phyloP scores from a whole-genome alignment of 331 rosid species.

The Pyracantha coccinea region DNA sequence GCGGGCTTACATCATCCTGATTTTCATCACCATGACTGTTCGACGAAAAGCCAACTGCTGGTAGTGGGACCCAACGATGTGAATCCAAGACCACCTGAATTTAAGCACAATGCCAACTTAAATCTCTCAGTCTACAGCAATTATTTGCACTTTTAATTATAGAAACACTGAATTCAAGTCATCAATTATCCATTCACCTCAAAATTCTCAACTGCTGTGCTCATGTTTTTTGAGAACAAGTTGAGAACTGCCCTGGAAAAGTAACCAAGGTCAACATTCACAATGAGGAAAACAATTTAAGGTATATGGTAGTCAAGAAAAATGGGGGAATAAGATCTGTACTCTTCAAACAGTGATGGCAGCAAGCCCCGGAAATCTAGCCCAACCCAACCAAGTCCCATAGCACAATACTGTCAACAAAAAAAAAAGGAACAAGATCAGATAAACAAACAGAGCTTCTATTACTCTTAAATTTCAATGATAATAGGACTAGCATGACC shows the following conservation, averaged over 20 bases:
- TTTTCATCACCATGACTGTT: slow-evolving; percentile 54
- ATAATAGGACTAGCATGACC: not conserved
- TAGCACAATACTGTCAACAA: slow-evolving; percentile 81
- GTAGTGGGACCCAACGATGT: slow-evolving; percentile 99
- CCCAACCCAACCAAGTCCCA: slow-evolving; percentile 99
- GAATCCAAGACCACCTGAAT: slow-evolving; percentile 89
- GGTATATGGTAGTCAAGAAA: not conserved
- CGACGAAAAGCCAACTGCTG: slow-evolving; percentile 77
- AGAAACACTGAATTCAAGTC: not conserved
- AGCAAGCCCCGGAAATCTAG: slow-evolving; percentile 93
- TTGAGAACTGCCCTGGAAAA: slow-evolving; percentile 83
- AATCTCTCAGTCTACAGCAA: not conserved
- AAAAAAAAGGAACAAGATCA: slow-evolving; percentile 15
- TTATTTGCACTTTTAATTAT: not conserved
- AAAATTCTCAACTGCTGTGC: slow-evolving; percentile 89
- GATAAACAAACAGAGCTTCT: slow-evolving; percentile 11
- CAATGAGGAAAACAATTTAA: not conserved
- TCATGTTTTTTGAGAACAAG: slow-evolving; percentile 85
- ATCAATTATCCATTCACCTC: slow-evolving; percentile 49
- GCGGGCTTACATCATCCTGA: slow-evolving; percentile 89
- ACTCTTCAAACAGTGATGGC: slow-evolving; percentile 97
- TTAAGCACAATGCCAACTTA: not conserved
- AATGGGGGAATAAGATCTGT: slow-evolving; percentile 5
- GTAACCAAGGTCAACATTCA: slow-evolving; percentile 22
- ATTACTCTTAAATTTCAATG: not conserved